Evolutionary conservation across 1,284 basidiomycete genomes (phyloP), one percentile per base, ranked within the genome.

Genomic region (Ustilago cynodontis): DNA sequence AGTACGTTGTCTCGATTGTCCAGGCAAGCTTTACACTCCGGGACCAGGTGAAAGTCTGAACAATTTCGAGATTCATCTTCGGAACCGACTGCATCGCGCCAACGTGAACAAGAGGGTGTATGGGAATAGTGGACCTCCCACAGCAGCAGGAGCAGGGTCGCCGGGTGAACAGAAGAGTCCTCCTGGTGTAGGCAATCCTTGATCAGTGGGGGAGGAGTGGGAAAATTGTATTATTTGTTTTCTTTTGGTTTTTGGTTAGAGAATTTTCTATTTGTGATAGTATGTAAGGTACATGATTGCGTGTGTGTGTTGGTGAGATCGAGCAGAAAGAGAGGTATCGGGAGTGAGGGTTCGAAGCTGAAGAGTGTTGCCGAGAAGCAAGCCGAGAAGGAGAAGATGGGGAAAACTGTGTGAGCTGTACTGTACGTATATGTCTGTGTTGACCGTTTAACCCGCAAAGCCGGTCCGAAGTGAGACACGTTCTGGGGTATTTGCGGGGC

Each of bases 1-100:
- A 22, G 90, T 98, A 82, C 95, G 94, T 86, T 99, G 96, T 87
- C 85, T 92, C 68, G 96, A 98, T 86, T 98, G 96, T 86, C 94
- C 94, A 74, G 94, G 93, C 82, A 95, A 95, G 89, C 87, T 98
- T 64, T 99, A 98, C 88, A 95, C 93, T 77, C 92, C 94, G 31
- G 96, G 96, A 29, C 94, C 94, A 3, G 93, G 90, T n/a, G 92
- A 96, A 86, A 92, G 92, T 14, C 88, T 98, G 58, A 89, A 89
- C 65, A 98, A 98, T 86, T 99, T 95, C 82, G 93, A 95, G 84
- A 92, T 98, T 26, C 96, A 99, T 87, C 88, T 98, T 66, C 91
- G 90, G 87, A 93, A 94, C 84, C 88, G 91, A 24, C 87, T 88
- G 77, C 93, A 94, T 83, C 90, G 91, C 4, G 77, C 79, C n/a